phyloP scores from a whole-genome alignment of 495 filamentous ascomycete genomes.

The Viridothelium virens region DNA sequence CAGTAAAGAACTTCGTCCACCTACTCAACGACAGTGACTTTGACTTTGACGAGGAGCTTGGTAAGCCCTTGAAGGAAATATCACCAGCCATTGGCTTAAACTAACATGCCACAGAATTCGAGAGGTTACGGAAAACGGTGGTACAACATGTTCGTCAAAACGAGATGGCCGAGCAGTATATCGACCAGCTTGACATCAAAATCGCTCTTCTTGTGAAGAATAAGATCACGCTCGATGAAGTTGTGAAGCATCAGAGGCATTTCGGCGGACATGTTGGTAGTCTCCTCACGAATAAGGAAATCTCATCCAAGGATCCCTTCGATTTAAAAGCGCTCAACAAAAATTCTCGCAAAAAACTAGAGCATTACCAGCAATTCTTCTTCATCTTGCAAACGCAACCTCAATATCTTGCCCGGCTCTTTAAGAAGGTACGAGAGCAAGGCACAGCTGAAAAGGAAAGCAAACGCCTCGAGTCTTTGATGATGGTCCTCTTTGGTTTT shows the following conservation, averaged over 20 bases:
- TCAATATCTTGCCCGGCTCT: constrained; percentile 83
- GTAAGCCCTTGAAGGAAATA: constrained; percentile 20
- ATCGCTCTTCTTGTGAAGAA: constrained; percentile 98
- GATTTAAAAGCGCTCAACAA: constrained; percentile 97
- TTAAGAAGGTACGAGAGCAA: constrained; percentile 73
- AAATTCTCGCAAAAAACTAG: constrained; percentile 84
- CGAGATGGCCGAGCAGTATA: constrained; percentile 93
- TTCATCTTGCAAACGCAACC: constrained; percentile 96
- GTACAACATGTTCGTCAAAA: constrained; percentile 96
- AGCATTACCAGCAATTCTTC: constrained; percentile 95
- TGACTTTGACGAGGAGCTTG: constrained; percentile 94
- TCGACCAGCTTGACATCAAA: constrained; percentile 97
- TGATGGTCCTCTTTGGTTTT: constrained; percentile 96
- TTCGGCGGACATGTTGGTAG: constrained; percentile 87
- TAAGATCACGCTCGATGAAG: constrained; percentile 97
- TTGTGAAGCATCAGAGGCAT: constrained; percentile 92
- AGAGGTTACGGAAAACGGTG: constrained; percentile 83
- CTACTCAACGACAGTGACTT: constrained; percentile 96
- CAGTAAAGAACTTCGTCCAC: constrained; percentile 96
- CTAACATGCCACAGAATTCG: constrained; percentile 55
- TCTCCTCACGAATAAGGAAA: constrained; percentile 76
- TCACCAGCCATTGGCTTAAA: neutral
- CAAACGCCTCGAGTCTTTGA: constrained; percentile 81
- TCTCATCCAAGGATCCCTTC: constrained; percentile 84
- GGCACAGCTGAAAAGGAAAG: constrained; percentile 85